Evolutionary conservation across 2,329 filamentous ascomycete genomes (phyloP).

Genomic region (Fusarium liriodendri): DNA sequence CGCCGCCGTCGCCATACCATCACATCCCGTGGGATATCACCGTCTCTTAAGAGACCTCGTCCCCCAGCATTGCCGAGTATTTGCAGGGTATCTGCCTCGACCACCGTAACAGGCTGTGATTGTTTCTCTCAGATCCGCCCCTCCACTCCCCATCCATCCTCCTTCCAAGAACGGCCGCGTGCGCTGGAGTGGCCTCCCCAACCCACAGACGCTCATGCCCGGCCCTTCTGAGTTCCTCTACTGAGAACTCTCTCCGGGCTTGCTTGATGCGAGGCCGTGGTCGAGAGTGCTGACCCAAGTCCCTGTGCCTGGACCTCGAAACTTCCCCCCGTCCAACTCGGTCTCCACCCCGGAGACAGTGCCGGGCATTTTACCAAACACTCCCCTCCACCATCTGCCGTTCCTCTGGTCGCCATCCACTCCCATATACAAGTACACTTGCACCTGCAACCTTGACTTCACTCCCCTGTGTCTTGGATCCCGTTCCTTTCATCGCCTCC

Average conservation of each 20-base stretch:
- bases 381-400: constrained; percentile 62
- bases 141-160: constrained; percentile 50
- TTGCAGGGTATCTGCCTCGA: constrained; percentile 38
- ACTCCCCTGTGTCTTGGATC: constrained; percentile 35
- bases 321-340: constrained; percentile 47
- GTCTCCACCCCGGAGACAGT: constrained; percentile 60
- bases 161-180: constrained; percentile 63
- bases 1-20: background rate
- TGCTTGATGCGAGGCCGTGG: constrained; percentile 40
- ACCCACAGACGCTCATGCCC: constrained; percentile 41
- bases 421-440: constrained; percentile 62
- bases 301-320: constrained; percentile 54
- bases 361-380: constrained; percentile 61
- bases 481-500: constrained; percentile 24
- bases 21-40: constrained; percentile 30
- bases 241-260: constrained; percentile 46
- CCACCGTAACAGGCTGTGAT: constrained; percentile 40
- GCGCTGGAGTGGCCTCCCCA: constrained; percentile 49
- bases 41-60: constrained; percentile 31
- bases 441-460: constrained; percentile 54
- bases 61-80: constrained; percentile 36
- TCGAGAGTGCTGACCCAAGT: constrained; percentile 45
- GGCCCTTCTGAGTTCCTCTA: constrained; percentile 39
- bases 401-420: constrained; percentile 52
- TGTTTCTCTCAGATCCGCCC: constrained; percentile 43